Base-by-base conservation (phyloP, 208 protist species). In the Angomonas desouzai region DNA sequence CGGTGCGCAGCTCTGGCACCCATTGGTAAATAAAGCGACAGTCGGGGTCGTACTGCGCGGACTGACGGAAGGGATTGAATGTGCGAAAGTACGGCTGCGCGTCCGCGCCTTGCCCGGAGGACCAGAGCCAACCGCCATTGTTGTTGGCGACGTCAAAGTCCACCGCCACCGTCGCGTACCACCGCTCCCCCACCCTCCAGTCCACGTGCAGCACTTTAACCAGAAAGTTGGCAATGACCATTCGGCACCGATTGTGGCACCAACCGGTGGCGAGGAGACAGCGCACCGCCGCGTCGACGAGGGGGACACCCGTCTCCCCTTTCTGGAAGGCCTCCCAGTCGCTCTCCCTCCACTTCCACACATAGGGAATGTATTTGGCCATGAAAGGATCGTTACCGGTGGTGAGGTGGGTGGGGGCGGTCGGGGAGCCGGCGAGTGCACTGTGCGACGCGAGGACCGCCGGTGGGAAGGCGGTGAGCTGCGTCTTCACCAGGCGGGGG, bases 251-350 rank as follows among this genome's bases (percentile, higher is more conserved):
- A 73, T 92, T 92, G 58, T 83, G 76, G 56, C 85, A 89, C 76
- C 79, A 96, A 18, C 89, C 93, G 9, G 92, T 96, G 22, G 66
- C 59, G 3, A 32, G 76, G 28, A 98, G 63, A 69, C 96, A 93
- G 34, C 89, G 81, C 76, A 98, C 96, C 36, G 87, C 89, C 28
- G 94, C 94, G 60, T 98, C 94, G 9, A 98, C 89, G 25, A 97
- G 67, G 0, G 94, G 94, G 23, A 94, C 76, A n/a, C 94, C 94
- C 10, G 92, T 97, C 22, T 64, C 33, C n/a, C 92, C 91, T 16
- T 70, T 60, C 16, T 79, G 70, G 77, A 95, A 98, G 2, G 68
- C 65, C 43, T 66, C 70, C 53, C 92, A 93, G 62, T 77, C 62
- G 27, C 47, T 48, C 40, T 77, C 58, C 33, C 74, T 59, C 81